Percentiles rank a stretch among this genome's conserved stretches.
Evolutionary conservation across 2,329 filamentous ascomycete species (phyloP).

Genomic region (Achaetomium macrosporum): DNA sequence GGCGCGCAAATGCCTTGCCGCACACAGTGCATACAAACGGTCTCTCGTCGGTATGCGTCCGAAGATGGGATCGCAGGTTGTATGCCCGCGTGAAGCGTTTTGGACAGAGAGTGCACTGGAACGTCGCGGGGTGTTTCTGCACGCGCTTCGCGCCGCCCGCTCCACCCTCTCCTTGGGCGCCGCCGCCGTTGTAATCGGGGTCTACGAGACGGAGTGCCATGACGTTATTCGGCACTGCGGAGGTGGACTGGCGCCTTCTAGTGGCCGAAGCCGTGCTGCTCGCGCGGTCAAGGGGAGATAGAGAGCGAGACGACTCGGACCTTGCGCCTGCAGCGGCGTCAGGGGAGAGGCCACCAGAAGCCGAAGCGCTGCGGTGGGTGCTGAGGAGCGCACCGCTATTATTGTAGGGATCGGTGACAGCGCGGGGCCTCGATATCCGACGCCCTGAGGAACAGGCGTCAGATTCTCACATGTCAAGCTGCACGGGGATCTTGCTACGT

Average conservation of each 20-base stretch:
- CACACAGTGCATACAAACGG: conserved; percentile 97
- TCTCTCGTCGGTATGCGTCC: conserved; percentile 94
- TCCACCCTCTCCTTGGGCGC: conserved; percentile 46
- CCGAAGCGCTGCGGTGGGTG: conserved; percentile 32
- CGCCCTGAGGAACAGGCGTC: conserved; percentile 14
- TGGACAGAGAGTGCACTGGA: conserved; percentile 87
- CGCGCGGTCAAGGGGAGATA: conserved; percentile 54
- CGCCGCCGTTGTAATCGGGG: conserved; percentile 68
- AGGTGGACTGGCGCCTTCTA: conserved; percentile 57
- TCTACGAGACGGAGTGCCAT: conserved; percentile 89
- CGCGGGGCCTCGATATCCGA: conserved; percentile 39
- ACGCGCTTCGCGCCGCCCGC: conserved; percentile 65
- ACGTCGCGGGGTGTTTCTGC: conserved; percentile 96
- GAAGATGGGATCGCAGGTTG: conserved; percentile 88
- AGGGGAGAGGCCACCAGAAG: conserved; percentile 43
- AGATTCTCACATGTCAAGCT: neutral
- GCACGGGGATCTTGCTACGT: conserved; percentile 23
- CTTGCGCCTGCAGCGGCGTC: conserved; percentile 42
- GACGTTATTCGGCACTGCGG: conserved; percentile 55
- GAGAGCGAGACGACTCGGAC: conserved; percentile 47
- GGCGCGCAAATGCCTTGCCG: conserved; percentile 92
- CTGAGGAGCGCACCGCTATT: conserved; percentile 38
- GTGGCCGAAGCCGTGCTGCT: conserved; percentile 35
- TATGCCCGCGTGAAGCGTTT: conserved; percentile 96
- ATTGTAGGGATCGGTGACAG: conserved; percentile 56